Evolutionary conservation across 352 stramenopile species (phyloP), one percentile per base, ranked within the genome.

Genomic region (Aphanomyces invadans): DNA sequence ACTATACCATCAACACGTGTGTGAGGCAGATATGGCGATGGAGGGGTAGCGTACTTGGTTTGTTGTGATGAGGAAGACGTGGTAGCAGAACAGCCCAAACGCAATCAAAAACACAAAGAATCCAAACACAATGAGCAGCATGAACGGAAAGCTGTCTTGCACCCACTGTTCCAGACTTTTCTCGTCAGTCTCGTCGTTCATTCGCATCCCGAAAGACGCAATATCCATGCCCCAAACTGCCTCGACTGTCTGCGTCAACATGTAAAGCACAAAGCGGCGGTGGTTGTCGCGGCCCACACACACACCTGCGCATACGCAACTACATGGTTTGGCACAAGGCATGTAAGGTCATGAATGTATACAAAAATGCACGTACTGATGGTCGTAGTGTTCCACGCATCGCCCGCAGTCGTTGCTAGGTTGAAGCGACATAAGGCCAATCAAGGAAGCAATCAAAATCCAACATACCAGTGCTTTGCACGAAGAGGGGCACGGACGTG

Each of bases 311-410:
- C 83, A 92, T 61, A 90, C 83, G 33, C 83, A 92, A 66, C 83
- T 91, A 61, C 4, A 71, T 9, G 19, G 15, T 42, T 42, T n/a
- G n/a, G n/a, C n/a, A n/a, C n/a, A 15, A 42, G 7, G 36, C 36
- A 42, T 42, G 63, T 17, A 32, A 57, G 56, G 25, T n/a, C 36
- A 49, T 5, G 23, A 57, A 19, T 10, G 4, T 57, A 45, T n/a
- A n/a, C n/a, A n/a, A n/a, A 25, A 48, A 44, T 5, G 33, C 10
- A 75, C 76, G 61, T 74, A 92, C 83, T 92, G 83, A 64, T 92
- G 83, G 57, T 92, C 83, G 44, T 92, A 92, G 66, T 92, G 83
- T 7, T 73, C 71, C 23, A 87, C 83, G 65, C 83, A 92, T 12
- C 76, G 78, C 49, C 76, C 73, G 59, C 83, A 92, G 65, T 89